Conservation (phyloP, 345 rosid species). For the Laguncularia racemosa region DNA sequence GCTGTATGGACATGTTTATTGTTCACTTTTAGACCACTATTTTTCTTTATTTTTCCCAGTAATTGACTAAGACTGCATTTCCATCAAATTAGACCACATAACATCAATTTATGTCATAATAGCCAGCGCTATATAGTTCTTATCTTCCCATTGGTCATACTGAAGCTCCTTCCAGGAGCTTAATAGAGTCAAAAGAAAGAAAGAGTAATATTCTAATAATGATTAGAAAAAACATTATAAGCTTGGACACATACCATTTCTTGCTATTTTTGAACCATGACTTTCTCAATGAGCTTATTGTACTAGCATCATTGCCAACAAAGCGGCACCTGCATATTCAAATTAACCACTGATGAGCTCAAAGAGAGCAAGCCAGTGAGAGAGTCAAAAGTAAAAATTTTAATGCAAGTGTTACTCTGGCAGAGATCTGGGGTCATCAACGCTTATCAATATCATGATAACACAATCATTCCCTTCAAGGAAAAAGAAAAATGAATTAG, state of each 20-base stretch:
- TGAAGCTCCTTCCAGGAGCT: no score
- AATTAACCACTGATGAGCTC: constrained; percentile 11
- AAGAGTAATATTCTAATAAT: background rate
- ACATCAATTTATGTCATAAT: no score
- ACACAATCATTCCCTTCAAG: constrained; percentile 51
- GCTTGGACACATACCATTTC: constrained; percentile 35
- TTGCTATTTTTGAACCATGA: constrained; percentile 52
- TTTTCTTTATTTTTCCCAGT: no score
- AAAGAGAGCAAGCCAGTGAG: background rate
- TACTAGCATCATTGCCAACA: constrained; percentile 32
- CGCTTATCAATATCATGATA: constrained; percentile 36
- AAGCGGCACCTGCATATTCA: constrained; percentile 52
- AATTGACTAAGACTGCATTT: no score
- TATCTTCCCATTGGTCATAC: no score
- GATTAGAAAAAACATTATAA: background rate
- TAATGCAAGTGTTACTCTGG: constrained; percentile 55
- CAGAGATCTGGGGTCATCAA: constrained; percentile 47
- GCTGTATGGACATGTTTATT: no score
- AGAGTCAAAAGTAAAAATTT: constrained; percentile 4
- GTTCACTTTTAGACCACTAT: no score
- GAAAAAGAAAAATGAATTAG: background rate
- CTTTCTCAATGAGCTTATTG: constrained; percentile 31
- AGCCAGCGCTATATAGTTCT: no score
- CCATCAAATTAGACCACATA: no score
- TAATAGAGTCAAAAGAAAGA: background rate